Conservation (phyloP, 768 basidiomycete species). For the Kwoniella dejecticola region DNA sequence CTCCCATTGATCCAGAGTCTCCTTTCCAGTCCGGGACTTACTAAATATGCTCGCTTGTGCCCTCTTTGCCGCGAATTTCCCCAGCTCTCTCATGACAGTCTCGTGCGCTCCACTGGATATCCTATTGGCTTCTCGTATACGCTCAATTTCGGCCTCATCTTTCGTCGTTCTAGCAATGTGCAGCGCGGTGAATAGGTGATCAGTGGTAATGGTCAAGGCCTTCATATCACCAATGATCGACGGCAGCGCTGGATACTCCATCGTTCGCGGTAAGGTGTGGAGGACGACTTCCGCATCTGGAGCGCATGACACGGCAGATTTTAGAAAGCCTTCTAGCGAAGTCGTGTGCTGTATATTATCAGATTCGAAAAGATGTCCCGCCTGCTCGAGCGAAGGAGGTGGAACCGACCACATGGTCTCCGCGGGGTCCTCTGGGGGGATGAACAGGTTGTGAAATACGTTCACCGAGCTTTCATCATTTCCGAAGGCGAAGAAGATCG, state of each 20-base stretch:
- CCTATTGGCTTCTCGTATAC: conserved; percentile 76
- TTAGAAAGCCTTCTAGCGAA: conserved; percentile 54
- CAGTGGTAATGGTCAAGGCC: conserved; percentile 58
- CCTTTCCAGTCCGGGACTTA: conserved; percentile 37
- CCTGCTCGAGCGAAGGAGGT: conserved; percentile 69
- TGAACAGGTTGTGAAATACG: conserved; percentile 64
- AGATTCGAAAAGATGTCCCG: conserved; percentile 54
- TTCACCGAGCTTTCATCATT: conserved; percentile 19
- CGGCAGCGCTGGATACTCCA: conserved; percentile 45
- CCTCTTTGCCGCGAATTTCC: conserved; percentile 56
- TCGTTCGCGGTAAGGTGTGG: conserved; percentile 47
- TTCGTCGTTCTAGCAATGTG: conserved; percentile 80
- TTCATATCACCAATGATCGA: conserved; percentile 26
- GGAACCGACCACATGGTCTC: conserved; percentile 79
- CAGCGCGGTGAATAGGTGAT: conserved; percentile 74
- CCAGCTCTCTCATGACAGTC: conserved; percentile 86
- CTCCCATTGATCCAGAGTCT: conserved; percentile 67
- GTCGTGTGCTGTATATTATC: conserved; percentile 60
- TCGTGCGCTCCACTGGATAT: conserved; percentile 91
- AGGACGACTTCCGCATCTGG: conserved; percentile 14
- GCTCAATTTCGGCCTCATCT: conserved; percentile 69
- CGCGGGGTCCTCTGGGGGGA: conserved; percentile 69
- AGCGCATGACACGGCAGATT: not conserved
- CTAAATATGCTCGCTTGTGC: not conserved
- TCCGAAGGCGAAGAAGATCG: conserved; percentile 62